Percentiles rank a stretch among this genome's conserved stretches.
Evolutionary conservation across 2,329 filamentous ascomycete species (phyloP).

Genomic region (Ophiostoma pallidulum): DNA sequence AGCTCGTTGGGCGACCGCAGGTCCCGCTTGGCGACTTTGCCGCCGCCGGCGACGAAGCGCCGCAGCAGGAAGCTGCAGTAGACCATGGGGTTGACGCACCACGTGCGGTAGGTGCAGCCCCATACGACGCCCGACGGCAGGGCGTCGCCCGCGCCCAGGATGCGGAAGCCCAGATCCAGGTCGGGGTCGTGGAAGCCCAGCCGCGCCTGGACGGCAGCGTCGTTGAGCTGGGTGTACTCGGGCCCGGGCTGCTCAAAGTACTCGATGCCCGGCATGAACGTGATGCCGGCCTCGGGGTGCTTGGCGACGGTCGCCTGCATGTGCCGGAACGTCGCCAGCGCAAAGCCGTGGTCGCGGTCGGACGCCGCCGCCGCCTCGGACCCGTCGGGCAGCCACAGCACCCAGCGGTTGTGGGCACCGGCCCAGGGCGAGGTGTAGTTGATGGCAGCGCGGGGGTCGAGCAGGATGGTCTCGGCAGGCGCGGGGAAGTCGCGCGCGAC

Average conservation of each 20-base stretch:
- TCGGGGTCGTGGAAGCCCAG: constrained; percentile 24
- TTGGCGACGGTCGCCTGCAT: constrained; percentile 27
- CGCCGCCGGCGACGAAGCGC: constrained; percentile 30
- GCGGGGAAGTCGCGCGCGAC: constrained; percentile 37
- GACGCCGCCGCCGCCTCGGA: constrained; percentile 19
- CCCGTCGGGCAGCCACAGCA: constrained; percentile 28
- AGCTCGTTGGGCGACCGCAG: constrained; percentile 30
- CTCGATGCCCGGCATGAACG: constrained; percentile 40
- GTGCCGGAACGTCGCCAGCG: constrained; percentile 32
- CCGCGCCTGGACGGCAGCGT: constrained; percentile 23
- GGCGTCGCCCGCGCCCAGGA: constrained; percentile 25
- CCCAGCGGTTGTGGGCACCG: constrained; percentile 46
- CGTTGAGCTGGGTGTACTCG: constrained; percentile 26
- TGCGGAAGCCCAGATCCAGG: constrained; percentile 29
- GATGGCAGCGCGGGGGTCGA: constrained; percentile 31
- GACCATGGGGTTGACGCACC: constrained; percentile 45
- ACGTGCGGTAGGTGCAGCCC: constrained; percentile 44
- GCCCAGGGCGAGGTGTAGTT: constrained; percentile 51
- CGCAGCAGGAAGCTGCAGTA: constrained; percentile 41
- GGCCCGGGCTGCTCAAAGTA: constrained; percentile 38
- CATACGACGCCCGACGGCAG: constrained; percentile 31
- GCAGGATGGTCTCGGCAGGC: constrained; percentile 32
- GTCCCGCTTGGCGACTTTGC: constrained; percentile 26
- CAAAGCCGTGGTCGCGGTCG: constrained; percentile 33
- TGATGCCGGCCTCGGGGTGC: constrained; percentile 36